Conservation (phyloP, 2,329 filamentous ascomycete species). For the Penicillium sp. region DNA sequence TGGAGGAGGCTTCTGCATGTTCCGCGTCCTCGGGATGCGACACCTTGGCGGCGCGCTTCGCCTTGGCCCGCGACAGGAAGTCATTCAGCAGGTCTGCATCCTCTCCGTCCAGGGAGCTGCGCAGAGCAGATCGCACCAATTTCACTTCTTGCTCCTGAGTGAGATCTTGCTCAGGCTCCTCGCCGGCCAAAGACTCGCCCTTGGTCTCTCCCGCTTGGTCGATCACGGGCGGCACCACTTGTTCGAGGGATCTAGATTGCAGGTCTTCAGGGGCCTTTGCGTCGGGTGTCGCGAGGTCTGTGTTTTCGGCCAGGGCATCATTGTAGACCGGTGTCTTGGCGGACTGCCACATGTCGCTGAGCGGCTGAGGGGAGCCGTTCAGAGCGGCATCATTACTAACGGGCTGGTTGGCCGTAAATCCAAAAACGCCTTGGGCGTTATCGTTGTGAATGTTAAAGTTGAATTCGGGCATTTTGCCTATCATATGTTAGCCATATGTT, state of each 20-base stretch:
- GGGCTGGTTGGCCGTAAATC: neutral
- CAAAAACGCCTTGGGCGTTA: neutral
- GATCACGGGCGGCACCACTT: constrained; percentile 2
- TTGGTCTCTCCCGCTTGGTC: constrained; percentile 1
- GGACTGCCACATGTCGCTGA: constrained; percentile 6
- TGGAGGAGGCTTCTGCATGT: constrained; percentile 13
- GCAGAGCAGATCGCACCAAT: constrained; percentile 39
- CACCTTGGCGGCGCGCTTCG: constrained; percentile 43
- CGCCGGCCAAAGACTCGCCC: constrained; percentile 5
- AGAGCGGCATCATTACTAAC: constrained; percentile 11
- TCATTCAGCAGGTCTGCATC: constrained; percentile 43
- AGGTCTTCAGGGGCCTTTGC: constrained; percentile 13
- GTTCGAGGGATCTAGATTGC: constrained; percentile 7
- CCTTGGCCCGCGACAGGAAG: constrained; percentile 44
- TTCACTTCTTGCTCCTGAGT: constrained; percentile 35
- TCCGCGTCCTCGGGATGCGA: constrained; percentile 23
- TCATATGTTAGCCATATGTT: constrained; percentile 6
- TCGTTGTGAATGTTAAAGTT: constrained; percentile 22
- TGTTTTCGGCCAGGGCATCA: constrained; percentile 1
- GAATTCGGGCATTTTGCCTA: constrained; percentile 25
- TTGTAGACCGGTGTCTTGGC: constrained; percentile 12
- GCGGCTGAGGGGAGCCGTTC: constrained; percentile 9
- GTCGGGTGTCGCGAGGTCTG: constrained; percentile 4
- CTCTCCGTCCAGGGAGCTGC: constrained; percentile 41
- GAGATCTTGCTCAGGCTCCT: constrained; percentile 26